These are phyloP conservation scores for Cytospora piceicola DNA, from an alignment of 2,329 filamentous ascomycete genomes.

Conservation along the genomic window DNA sequence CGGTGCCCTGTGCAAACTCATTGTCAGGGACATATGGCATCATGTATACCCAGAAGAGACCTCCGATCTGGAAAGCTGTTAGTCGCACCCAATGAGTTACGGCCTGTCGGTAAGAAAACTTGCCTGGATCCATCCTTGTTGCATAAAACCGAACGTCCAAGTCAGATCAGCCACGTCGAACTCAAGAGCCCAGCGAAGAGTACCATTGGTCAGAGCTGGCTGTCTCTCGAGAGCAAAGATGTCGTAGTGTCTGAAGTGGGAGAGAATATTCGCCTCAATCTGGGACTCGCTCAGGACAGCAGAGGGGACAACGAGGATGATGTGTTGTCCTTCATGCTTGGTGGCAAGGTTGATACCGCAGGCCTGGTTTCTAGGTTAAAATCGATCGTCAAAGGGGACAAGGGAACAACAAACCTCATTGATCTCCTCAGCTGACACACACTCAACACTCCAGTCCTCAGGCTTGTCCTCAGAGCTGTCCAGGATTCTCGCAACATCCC, in stretches of 20 bases:
- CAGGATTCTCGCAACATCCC: conserved; percentile 58
- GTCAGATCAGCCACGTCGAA: conserved; percentile 25
- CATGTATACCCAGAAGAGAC: conserved; percentile 22
- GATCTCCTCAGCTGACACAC: conserved; percentile 51
- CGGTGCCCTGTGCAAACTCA: conserved; percentile 4
- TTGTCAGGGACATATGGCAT: conserved; percentile 17
- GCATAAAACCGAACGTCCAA: conserved; percentile 4
- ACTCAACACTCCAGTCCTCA: conserved; percentile 52
- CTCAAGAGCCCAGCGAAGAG: conserved; percentile 25
- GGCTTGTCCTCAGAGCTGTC: conserved; percentile 45
- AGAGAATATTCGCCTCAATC: conserved; percentile 21
- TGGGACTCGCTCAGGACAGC: conserved; percentile 21
- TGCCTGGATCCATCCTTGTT: conserved; percentile 27
- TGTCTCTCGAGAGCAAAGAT: conserved; percentile 27
- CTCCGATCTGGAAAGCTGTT: conserved; percentile 16
- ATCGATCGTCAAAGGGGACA: neutral
- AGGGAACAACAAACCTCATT: conserved; percentile 40
- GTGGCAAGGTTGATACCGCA: conserved; percentile 36
- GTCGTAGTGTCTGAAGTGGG: conserved; percentile 27
- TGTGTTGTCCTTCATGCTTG: conserved; percentile 59
- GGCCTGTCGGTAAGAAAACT: neutral
- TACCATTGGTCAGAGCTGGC: conserved; percentile 18
- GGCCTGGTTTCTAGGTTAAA: conserved; percentile 14
- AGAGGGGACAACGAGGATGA: conserved; percentile 50
- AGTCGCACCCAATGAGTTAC: neutral